These are phyloP conservation scores for Wilcoxina mikolae DNA, from an alignment of 495 filamentous ascomycete genomes.

Conservation along the genomic window DNA sequence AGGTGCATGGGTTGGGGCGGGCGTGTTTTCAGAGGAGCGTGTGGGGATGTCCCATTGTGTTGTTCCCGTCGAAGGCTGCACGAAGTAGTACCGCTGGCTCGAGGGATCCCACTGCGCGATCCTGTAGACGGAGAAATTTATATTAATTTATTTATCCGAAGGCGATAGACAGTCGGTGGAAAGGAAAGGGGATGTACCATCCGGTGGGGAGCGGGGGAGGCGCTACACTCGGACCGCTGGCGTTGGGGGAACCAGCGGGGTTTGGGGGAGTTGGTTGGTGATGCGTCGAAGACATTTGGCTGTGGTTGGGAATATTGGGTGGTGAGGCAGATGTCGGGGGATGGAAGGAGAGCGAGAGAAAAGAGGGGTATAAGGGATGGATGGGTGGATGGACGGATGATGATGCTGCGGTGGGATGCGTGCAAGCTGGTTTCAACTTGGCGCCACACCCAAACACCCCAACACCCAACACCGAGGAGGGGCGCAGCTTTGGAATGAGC, in stretches of 20 bases:
- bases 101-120: constrained; percentile 70
- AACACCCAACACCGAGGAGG: too few relatives aligned
- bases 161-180: background rate
- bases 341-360: background rate
- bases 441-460: too few relatives aligned
- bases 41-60: constrained; percentile 70
- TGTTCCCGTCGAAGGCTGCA: constrained; percentile 57
- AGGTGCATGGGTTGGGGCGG: background rate
- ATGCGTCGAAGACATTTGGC: background rate
- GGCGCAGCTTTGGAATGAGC: too few relatives aligned
- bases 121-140: too few relatives aligned
- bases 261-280: constrained; percentile 23
- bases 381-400: too few relatives aligned
- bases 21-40: constrained; percentile 27
- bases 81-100: constrained; percentile 63
- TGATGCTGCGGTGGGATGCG: too few relatives aligned
- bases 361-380: background rate
- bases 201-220: constrained; percentile 56
- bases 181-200: constrained; percentile 35
- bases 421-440: too few relatives aligned
- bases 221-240: constrained; percentile 54
- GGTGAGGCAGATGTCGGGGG: too few relatives aligned
- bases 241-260: constrained; percentile 39
- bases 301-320: background rate
- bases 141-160: constrained; percentile 9